Conservation (phyloP, 2,329 filamentous ascomycete genomes). For the Aspergillus sp. region DNA sequence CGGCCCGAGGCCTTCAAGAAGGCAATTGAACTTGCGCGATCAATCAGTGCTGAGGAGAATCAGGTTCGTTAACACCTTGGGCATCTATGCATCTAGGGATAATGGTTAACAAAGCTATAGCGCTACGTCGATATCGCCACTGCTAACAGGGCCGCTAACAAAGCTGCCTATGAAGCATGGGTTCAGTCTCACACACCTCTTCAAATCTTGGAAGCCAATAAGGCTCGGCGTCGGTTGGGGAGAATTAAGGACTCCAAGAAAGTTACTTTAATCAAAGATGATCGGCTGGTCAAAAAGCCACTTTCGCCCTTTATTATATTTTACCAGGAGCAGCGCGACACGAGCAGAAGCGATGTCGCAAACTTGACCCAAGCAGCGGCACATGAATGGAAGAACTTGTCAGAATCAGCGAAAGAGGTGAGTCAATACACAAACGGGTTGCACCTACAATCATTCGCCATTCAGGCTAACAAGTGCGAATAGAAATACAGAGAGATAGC, state of each 20-base stretch:
- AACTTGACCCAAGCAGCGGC: slow-evolving; percentile 33
- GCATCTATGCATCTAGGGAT: neutral
- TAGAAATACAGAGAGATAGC: slow-evolving; percentile 31
- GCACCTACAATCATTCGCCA: neutral
- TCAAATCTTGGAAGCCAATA: slow-evolving; percentile 60
- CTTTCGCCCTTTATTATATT: slow-evolving; percentile 46
- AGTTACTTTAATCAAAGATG: slow-evolving; percentile 48
- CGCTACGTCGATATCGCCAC: slow-evolving; percentile 44
- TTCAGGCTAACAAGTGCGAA: slow-evolving; percentile 15
- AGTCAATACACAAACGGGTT: slow-evolving; percentile 6
- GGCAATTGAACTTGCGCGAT: slow-evolving; percentile 16
- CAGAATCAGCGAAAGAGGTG: slow-evolving; percentile 39
- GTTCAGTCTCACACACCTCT: slow-evolving; percentile 55
- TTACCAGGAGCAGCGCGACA: slow-evolving; percentile 49
- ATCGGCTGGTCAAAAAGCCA: slow-evolving; percentile 51
- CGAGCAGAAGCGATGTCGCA: slow-evolving; percentile 43
- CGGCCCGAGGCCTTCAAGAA: slow-evolving; percentile 20
- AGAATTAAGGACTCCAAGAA: slow-evolving; percentile 21
- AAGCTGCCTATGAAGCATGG: slow-evolving; percentile 51
- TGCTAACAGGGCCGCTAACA: slow-evolving; percentile 50
- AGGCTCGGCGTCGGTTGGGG: slow-evolving; percentile 48
- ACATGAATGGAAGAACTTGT: slow-evolving; percentile 28
- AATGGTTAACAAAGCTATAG: slow-evolving; percentile 36
- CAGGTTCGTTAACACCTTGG: slow-evolving; percentile 21
- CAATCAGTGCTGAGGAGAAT: slow-evolving; percentile 18